These are phyloP conservation scores for Ogataea glucozyma DNA, from an alignment of 805 yeast species.

Conservation along the genomic window DNA sequence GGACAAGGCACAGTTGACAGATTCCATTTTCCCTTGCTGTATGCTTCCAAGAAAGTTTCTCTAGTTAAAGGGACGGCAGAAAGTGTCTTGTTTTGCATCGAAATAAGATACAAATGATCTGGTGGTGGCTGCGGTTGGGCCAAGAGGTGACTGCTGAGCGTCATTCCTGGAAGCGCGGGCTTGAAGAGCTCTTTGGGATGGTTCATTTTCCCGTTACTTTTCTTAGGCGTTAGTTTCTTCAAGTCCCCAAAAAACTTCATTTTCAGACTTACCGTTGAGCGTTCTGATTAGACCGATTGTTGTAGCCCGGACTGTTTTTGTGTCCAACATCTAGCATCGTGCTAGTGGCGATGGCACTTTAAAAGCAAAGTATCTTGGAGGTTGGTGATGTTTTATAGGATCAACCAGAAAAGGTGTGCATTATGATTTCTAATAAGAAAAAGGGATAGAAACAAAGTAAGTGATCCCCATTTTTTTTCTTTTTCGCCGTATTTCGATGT, in stretches of 20 bases:
- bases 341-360: slow-evolving; percentile 9
- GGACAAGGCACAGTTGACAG: slow-evolving; percentile 59
- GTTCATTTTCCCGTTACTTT: slow-evolving; percentile 2
- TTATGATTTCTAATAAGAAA: neutral
- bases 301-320: slow-evolving; percentile 12
- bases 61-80: slow-evolving; percentile 43
- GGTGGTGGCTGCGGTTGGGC: slow-evolving; percentile 10
- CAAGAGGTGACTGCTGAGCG: slow-evolving; percentile 7
- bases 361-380: slow-evolving; percentile 3
- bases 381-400: neutral
- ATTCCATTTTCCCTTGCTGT: slow-evolving; percentile 57
- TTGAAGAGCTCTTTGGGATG: slow-evolving; percentile 8
- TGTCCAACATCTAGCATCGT: slow-evolving; percentile 22
- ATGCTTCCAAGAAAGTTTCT: slow-evolving; percentile 56
- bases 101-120: slow-evolving; percentile 16
- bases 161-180: slow-evolving; percentile 1
- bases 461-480: neutral
- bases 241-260: neutral
- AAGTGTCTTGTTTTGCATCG: slow-evolving; percentile 19
- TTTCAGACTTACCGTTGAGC: slow-evolving; percentile 13
- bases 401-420: too few relatives aligned
- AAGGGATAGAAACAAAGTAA: neutral
- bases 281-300: slow-evolving; percentile 11
- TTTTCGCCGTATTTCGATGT: slow-evolving; percentile 9
- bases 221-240: slow-evolving; percentile 3